phyloP scores from a whole-genome alignment of 306 rosid species.

The Gillenia trifoliata region DNA sequence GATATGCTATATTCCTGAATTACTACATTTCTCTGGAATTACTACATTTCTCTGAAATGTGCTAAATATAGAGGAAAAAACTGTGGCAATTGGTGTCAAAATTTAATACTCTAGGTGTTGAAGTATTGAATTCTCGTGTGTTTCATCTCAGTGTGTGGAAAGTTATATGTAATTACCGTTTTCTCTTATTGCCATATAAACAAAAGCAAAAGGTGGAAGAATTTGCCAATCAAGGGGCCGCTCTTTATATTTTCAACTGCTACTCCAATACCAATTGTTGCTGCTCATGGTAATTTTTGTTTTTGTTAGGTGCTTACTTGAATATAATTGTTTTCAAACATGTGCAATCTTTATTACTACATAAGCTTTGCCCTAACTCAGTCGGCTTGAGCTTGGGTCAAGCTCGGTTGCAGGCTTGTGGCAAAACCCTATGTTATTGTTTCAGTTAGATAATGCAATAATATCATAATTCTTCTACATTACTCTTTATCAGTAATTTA shows the following conservation, averaged over 20 bases:
- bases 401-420: neutral
- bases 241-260: constrained; percentile 89
- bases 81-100: neutral
- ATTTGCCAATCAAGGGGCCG: constrained; percentile 98
- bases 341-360: neutral
- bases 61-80: neutral
- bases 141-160: neutral
- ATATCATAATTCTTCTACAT: neutral
- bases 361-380: neutral
- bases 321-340: constrained; percentile 10
- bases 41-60: neutral
- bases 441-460: neutral
- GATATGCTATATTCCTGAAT: neutral
- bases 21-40: neutral
- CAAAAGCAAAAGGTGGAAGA: constrained; percentile 93
- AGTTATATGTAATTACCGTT: constrained; percentile 4
- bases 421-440: neutral
- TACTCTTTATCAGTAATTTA: neutral
- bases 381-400: neutral
- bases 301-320: constrained; percentile 2
- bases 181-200: constrained; percentile 26
- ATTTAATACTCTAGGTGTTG: neutral
- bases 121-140: neutral
- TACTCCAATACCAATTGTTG: constrained; percentile 71
- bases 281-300: constrained; percentile 68